Evolutionary conservation across 2,329 filamentous ascomycete genomes (phyloP).

Genomic region (Aspergillus sp.): DNA sequence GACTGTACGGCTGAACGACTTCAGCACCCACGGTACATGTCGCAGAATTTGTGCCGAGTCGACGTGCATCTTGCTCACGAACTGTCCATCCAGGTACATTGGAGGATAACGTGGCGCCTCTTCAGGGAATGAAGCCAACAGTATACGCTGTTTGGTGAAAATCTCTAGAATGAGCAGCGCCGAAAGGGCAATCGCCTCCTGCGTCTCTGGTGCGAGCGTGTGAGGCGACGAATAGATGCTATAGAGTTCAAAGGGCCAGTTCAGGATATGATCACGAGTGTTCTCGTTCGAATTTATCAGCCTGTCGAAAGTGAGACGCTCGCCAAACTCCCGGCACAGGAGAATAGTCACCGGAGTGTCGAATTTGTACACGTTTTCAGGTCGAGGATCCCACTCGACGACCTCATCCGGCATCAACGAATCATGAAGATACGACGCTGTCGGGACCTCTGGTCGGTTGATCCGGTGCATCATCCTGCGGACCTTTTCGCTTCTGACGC

Average conservation of each 20-base stretch:
- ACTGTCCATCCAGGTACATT: not conserved
- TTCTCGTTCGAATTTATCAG: not conserved
- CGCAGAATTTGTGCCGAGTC: not conserved
- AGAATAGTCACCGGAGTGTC: not conserved
- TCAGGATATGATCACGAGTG: not conserved
- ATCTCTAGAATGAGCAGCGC: slow-evolving; percentile 18
- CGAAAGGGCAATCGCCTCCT: slow-evolving; percentile 15
- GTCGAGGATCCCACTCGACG: not conserved
- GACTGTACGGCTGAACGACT: not conserved
- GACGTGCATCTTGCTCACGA: not conserved
- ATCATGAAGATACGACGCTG: not conserved
- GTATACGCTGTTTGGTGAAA: not conserved
- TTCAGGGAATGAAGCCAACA: slow-evolving; percentile 6
- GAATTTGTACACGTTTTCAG: not conserved
- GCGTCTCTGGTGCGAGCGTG: not conserved
- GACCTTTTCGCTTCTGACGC: not conserved
- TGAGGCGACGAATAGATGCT: not conserved
- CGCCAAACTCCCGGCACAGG: too few species aligned
- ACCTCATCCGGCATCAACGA: not conserved
- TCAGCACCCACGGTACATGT: not conserved
- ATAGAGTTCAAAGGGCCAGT: not conserved
- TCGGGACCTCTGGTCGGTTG: not conserved
- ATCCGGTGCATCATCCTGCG: not conserved
- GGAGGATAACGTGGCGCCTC: not conserved
- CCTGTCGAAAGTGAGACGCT: too few species aligned